A percentile compares a stretch with the other conserved stretches of the same genome.
Evolutionary conservation across 2,329 filamentous ascomycete genomes (phyloP).

Genomic region (Ophiostoma sp.): DNA sequence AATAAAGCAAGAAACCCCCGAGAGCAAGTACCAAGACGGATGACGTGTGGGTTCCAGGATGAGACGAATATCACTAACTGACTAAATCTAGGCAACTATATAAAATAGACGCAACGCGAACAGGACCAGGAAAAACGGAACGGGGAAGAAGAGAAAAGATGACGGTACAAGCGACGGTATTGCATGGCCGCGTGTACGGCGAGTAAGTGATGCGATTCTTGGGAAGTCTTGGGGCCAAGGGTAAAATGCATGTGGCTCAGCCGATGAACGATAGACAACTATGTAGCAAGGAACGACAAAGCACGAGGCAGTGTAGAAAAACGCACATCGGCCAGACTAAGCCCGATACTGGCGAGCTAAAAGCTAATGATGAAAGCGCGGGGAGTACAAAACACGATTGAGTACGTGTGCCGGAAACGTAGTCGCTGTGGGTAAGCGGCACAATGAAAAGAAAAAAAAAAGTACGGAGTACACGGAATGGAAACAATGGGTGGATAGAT

Average conservation of each 20-base stretch:
- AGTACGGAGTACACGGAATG: not conserved
- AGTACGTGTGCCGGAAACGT: conserved; percentile 7
- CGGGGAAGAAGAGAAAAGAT: not conserved
- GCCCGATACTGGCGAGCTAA: not conserved
- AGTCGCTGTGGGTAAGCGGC: not conserved
- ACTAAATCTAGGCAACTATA: conserved; percentile 1
- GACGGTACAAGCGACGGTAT: not conserved
- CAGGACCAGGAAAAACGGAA: not conserved
- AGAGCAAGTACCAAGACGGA: not conserved
- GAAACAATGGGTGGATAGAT: conserved; percentile 7
- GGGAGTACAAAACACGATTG: not conserved
- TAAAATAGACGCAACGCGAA: not conserved
- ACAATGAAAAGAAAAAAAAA: too few relatives aligned
- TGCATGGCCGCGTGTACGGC: conserved; percentile 10
- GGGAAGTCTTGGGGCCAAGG: conserved; percentile 3
- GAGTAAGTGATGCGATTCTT: conserved; percentile 18
- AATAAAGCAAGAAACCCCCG: not conserved
- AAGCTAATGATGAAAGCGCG: not conserved
- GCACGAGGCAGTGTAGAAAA: conserved; percentile 15
- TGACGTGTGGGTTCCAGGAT: conserved; percentile 8
- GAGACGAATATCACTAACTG: not conserved
- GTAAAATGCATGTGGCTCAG: not conserved
- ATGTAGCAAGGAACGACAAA: not conserved
- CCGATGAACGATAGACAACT: not conserved
- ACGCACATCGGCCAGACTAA: conserved; percentile 3